Evolutionary conservation across 495 filamentous ascomycete genomes (phyloP), one percentile per base, ranked within the genome.

Genomic region (Choiromyces venosus): DNA sequence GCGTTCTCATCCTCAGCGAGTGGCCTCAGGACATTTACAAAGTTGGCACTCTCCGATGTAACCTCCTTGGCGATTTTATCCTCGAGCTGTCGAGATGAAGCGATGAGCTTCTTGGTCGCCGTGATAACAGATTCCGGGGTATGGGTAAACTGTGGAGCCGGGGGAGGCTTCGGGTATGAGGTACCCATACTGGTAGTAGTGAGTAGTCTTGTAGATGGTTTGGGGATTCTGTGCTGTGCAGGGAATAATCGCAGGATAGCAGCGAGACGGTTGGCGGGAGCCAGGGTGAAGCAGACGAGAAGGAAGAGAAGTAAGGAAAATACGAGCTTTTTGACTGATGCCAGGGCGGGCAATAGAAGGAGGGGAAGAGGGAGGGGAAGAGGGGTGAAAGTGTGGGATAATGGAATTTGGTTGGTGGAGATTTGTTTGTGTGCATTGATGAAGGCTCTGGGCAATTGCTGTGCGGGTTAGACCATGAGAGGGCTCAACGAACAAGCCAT

Each of bases 61-160:
- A 97, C 85, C 40, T 88, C 86, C 70, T 85, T 85, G 35, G 91
- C 93, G 39, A 97, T 85, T 70, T 86, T 86, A 83, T 98, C 92
- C 72, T 95, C 88, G 42, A 95, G 80, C 16, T 83, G 83, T 66
- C 90, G 89, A 21, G 90, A 91, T 64, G 81, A 84, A 35, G 90
- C 87, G 73, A 93, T 92, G 66, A 97, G 82, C 44, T 85, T 84
- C 82, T 94, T 89, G 44, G 94, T 90, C 79, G 94, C 93, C 71
- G 87, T 85, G 33, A 96, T 83, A 70, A 99, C 85, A 65, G 89
- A 90, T 71, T 89, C 84, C 29, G 91, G 88, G 65, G 93, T 97
- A 67, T 92, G 92, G 0, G 88, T 93, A 84, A 97, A 97, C 65
- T 76, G 65, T 18, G 79, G 79, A 61, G 89, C 85, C 25, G 94